phyloP scores from a whole-genome alignment of 2,329 filamentous ascomycete species.

The Aspergillus sp. region DNA sequence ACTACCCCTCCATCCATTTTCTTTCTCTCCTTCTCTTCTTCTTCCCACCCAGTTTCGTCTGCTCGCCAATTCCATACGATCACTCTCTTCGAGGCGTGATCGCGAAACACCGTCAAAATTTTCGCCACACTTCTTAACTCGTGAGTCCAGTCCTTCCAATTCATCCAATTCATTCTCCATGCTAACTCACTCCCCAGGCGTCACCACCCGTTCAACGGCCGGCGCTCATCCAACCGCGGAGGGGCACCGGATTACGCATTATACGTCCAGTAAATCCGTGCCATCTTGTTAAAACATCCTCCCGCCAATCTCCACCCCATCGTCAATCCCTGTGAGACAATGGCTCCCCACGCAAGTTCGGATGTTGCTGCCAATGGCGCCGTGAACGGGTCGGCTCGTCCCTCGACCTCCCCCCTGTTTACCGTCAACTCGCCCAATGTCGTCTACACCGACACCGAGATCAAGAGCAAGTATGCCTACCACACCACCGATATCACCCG shows the following conservation, averaged over 20 bases:
- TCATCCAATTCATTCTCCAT: background rate
- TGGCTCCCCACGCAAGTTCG: constrained; percentile 87
- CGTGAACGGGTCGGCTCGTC: constrained; percentile 51
- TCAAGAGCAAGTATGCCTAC: constrained; percentile 94
- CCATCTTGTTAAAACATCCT: constrained; percentile 31
- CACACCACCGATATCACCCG: constrained; percentile 82
- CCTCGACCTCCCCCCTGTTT: constrained; percentile 60
- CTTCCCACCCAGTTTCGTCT: constrained; percentile 13
- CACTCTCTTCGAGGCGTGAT: constrained; percentile 59
- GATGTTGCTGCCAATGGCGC: constrained; percentile 53
- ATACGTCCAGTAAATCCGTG: constrained; percentile 43
- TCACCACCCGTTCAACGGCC: constrained; percentile 96
- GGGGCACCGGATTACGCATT: constrained; percentile 64
- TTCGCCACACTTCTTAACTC: constrained; percentile 98
- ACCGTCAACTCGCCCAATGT: constrained; percentile 91
- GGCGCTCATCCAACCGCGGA: constrained; percentile 85
- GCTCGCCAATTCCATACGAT: constrained; percentile 29
- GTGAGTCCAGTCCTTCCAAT: constrained; percentile 59
- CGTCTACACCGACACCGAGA: constrained; percentile 79
- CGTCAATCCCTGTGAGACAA: constrained; percentile 46
- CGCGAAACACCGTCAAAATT: constrained; percentile 75
- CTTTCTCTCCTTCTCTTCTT: constrained; percentile 1
- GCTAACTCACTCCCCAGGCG: constrained; percentile 53
- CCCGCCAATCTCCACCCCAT: constrained; percentile 49
- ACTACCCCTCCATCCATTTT: constrained; percentile 2